phyloP scores from a whole-genome alignment of 139 green algal genomes.

The Chlorella sp. region DNA sequence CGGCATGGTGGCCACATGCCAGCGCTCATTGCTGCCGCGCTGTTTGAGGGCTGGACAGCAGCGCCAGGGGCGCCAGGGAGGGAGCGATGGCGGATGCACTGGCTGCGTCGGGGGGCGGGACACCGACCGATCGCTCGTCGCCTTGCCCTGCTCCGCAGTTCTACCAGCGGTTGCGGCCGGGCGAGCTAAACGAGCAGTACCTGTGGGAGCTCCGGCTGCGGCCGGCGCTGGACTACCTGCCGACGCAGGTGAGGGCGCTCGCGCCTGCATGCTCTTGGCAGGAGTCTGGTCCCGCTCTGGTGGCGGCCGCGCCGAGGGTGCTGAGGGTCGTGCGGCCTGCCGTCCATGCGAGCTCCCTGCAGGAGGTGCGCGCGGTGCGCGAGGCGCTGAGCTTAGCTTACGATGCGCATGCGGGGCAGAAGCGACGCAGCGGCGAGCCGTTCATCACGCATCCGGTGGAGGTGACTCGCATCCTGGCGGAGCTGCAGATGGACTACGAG shows the following conservation, averaged over 20 bases:
- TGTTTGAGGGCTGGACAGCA: background rate
- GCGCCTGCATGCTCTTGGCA: background rate
- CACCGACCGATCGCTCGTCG: background rate
- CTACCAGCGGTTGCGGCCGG: constrained; percentile 49
- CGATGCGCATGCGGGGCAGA: constrained; percentile 76
- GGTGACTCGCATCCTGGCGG: constrained; percentile 80
- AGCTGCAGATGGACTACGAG: constrained; percentile 75
- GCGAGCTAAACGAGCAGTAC: constrained; percentile 53
- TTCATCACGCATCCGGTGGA: constrained; percentile 94
- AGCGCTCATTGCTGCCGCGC: no score
- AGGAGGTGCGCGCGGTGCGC: no score
- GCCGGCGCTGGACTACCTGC: constrained; percentile 63
- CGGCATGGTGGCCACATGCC: background rate
- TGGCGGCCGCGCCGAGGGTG: no score
- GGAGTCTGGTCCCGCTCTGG: no score
- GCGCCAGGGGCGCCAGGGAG: no score
- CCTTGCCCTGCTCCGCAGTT: constrained; percentile 37
- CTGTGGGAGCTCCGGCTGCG: constrained; percentile 62
- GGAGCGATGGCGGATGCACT: no score
- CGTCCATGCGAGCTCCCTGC: background rate
- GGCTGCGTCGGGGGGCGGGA: no score
- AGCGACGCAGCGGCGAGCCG: constrained; percentile 82
- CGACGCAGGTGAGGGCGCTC: constrained; percentile 15
- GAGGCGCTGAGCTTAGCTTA: constrained; percentile 72
- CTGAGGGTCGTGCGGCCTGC: no score